A percentile compares a stretch with the other conserved stretches of the same genome.
phyloP scores from a whole-genome alignment of 331 rosid species.

The Malus hybrid region DNA sequence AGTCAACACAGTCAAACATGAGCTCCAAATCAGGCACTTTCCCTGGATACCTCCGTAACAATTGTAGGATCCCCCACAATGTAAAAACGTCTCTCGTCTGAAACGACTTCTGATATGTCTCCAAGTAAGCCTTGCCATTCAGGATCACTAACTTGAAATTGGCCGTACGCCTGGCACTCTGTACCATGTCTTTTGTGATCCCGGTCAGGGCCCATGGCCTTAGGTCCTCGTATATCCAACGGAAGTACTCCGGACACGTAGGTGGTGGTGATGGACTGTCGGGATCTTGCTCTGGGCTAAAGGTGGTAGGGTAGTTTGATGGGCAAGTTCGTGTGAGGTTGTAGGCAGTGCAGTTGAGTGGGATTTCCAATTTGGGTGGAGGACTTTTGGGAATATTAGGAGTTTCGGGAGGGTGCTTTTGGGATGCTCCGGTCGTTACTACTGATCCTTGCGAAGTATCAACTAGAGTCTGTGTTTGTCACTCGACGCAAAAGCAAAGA shows the following conservation, averaged over 20 bases:
- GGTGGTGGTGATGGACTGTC: neutral
- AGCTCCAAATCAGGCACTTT: constrained; percentile 67
- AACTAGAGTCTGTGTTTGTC: constrained; percentile 3
- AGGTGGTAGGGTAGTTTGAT: constrained; percentile 13
- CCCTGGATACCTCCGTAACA: constrained; percentile 73
- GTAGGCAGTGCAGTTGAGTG: constrained; percentile 41
- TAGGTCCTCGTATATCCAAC: constrained; percentile 84
- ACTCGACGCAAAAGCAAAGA: neutral
- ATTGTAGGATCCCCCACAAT: constrained; percentile 72
- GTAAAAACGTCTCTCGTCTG: constrained; percentile 69
- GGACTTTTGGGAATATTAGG: neutral
- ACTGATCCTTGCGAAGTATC: neutral
- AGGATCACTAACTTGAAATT: constrained; percentile 47
- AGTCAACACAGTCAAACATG: constrained; percentile 85
- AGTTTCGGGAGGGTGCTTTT: neutral
- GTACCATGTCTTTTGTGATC: constrained; percentile 49
- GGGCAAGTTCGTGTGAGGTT: constrained; percentile 41
- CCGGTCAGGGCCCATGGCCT: constrained; percentile 73
- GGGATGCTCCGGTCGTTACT: neutral
- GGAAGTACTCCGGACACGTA: constrained; percentile 78
- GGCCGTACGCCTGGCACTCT: constrained; percentile 40
- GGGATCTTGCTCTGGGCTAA: neutral
- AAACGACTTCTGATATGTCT: constrained; percentile 39
- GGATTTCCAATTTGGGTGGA: constrained; percentile 17
- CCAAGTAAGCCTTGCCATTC: constrained; percentile 70